Conservation (phyloP, 2,329 filamentous ascomycete species). For the Penicillium corylophilum region DNA sequence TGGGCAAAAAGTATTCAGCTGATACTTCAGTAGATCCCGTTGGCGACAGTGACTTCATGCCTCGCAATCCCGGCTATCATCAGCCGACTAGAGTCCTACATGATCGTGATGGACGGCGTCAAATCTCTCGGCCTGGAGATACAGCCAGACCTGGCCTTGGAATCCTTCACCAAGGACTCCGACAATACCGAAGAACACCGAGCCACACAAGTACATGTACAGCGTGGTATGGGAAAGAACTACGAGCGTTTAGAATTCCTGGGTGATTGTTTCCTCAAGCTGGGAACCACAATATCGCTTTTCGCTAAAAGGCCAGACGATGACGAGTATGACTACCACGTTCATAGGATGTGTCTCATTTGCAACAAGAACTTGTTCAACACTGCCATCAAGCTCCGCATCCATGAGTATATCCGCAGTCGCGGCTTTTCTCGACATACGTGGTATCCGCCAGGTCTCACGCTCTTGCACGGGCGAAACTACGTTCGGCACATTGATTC, state of each 20-base stretch:
- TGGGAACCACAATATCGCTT: constrained; percentile 86
- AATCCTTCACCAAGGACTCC: constrained; percentile 90
- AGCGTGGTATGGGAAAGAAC: constrained; percentile 85
- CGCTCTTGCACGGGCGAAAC: constrained; percentile 70
- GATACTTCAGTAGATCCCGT: constrained; percentile 57
- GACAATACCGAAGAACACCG: constrained; percentile 76
- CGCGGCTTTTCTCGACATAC: constrained; percentile 73
- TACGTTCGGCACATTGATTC: constrained; percentile 48
- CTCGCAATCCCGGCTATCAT: constrained; percentile 81
- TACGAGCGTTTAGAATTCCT: constrained; percentile 94
- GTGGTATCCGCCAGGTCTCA: constrained; percentile 85
- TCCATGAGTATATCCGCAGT: constrained; percentile 79
- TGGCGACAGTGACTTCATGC: constrained; percentile 68
- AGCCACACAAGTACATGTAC: constrained; percentile 68
- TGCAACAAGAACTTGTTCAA: constrained; percentile 90
- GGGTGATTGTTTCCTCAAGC: constrained; percentile 91
- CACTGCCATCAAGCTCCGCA: constrained; percentile 63
- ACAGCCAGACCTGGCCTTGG: constrained; percentile 69
- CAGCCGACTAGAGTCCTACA: constrained; percentile 74
- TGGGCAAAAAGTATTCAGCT: neutral
- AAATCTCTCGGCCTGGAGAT: constrained; percentile 63
- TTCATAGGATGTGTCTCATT: constrained; percentile 83
- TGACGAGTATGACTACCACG: constrained; percentile 84
- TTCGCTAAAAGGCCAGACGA: constrained; percentile 74
- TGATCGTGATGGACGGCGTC: constrained; percentile 78